Evolutionary conservation across 1,139 yeast species (phyloP), one percentile per base, ranked within the genome.

Genomic region (Nakaseomyces sp.): DNA sequence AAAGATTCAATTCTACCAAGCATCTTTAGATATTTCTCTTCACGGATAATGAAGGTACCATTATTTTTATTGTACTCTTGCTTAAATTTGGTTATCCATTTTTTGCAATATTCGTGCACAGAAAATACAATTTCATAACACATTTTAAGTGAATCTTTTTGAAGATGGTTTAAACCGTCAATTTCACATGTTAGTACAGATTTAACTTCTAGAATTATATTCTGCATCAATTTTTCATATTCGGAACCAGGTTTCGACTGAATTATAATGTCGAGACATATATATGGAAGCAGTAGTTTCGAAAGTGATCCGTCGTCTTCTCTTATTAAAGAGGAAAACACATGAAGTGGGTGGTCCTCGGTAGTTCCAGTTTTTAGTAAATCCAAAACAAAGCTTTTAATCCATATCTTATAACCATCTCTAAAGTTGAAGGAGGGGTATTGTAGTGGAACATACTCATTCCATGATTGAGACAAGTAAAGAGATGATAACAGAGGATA

Each of bases 101-200:
- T 86, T 48, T 81, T 78, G 47, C 89, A 76, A 57, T 89, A 88
- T 56, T 93, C 98, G 32, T 89, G 67, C 2, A 89, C 78, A 28
- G 79, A 77, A 55, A 91, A 86, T 0, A 89, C 74, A 0, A 87
- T 71, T 49, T 83, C 83, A 55, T 79, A 81, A 50, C 87, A 81
- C 43, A 76, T 69, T 51, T 77, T 76, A 45, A 81, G 57, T 48
- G 74, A 76, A 50, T 81, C 88, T 17, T 73, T 64, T 46, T 68
- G 69, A 39, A 76, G 78, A 24, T 79, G 76, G 15, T 75, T 72
- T 5, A 71, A 61, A 0, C 65, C 55, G 12, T 70, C 70, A 2
- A 76, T 56, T 30, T 75, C 73, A n/a, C 67, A 64, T 2, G 67
- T 64, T 44, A 89, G 68, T 10, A 89, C 74, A 12, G 69, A 64